Evolutionary conservation across 495 filamentous ascomycete species (phyloP), one percentile per base, ranked within the genome.

Genomic region (Trichoderma parareesei): DNA sequence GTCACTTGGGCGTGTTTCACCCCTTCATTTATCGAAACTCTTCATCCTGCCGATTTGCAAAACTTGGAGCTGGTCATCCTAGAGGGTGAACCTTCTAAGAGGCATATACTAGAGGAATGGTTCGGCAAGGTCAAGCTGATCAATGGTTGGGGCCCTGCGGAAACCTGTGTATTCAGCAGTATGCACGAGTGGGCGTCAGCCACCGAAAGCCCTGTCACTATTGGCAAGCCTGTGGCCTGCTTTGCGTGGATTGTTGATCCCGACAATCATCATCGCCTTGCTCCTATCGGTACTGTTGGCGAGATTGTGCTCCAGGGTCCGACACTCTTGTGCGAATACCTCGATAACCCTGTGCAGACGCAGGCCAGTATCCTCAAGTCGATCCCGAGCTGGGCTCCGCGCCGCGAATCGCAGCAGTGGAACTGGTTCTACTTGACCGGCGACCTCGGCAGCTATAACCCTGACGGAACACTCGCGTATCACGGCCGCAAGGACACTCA

Each of bases 1-100:
- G 75, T 80, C 37, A 80, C 78, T 63, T 81, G 78, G 78, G 76
- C 76, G 0, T 79, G 77, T 69, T 73, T 81, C 66, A 82, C 79
- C 0, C 79, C 79, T 2, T 65, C 75, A 0, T 67, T 82, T 33
- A 78, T 78, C 2, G 68, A 77, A 10, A 80, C 77, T 61, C 62
- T 81, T 9, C 73, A 79, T 48, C 73, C 77, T 0, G 64, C 71
- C 6, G 65, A 57, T 7, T 38, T 81, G 0, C 71, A 76, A 84
- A 2, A 71, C 73, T 2, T 69, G 79, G 61, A 73, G 75, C 35
- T 72, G 73, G 2, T 76, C 79, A 14, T 82, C 76, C 69, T 81
- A 3, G 71, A 69, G 6, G 83, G 83, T 0, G 79, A 77, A 64
- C 60, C 70, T 8, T 65, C 74, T 57, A 40, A 60, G 3, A 18